A percentile compares a stretch with the other conserved stretches of the same genome.
phyloP scores from a whole-genome alignment of 768 basidiomycete genomes.

The Lanmaoa pseudosensibilis region DNA sequence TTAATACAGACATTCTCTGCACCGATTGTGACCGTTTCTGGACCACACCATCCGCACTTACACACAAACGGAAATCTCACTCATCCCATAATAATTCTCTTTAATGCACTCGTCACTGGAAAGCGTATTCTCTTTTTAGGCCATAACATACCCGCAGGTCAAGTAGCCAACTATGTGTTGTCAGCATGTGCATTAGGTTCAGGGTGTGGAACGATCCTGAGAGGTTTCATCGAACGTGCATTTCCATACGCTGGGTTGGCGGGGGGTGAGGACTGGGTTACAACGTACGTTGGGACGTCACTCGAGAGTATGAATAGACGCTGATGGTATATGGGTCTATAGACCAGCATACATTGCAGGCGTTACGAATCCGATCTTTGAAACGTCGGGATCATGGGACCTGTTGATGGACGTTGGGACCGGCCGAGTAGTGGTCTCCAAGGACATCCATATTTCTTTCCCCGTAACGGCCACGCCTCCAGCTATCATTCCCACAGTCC shows the following conservation, averaged over 20 bases:
- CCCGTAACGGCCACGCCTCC: slow-evolving; percentile 45
- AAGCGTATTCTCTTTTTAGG: slow-evolving; percentile 97
- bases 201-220: slow-evolving; percentile 80
- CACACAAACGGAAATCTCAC: slow-evolving; percentile 90
- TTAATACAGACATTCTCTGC: slow-evolving; percentile 82
- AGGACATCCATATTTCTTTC: slow-evolving; percentile 68
- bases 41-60: slow-evolving; percentile 86
- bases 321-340: slow-evolving; percentile 7
- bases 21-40: slow-evolving; percentile 56
- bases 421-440: slow-evolving; percentile 83
- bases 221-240: slow-evolving; percentile 86
- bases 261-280: slow-evolving; percentile 87
- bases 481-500: slow-evolving; percentile 45
- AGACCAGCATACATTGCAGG: slow-evolving; percentile 95
- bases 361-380: slow-evolving; percentile 96
- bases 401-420: slow-evolving; percentile 88
- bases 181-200: slow-evolving; percentile 93
- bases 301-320: not conserved
- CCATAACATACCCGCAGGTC: slow-evolving; percentile 83
- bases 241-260: slow-evolving; percentile 95
- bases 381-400: slow-evolving; percentile 86
- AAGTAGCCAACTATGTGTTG: slow-evolving; percentile 88
- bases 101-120: slow-evolving; percentile 93
- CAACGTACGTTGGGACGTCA: slow-evolving; percentile 56
- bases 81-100: slow-evolving; percentile 91